A percentile compares a stretch with the other conserved stretches of the same genome.
Evolutionary conservation across 2,329 filamentous ascomycete genomes (phyloP).

Genomic region (Sclerotinia subarctica): DNA sequence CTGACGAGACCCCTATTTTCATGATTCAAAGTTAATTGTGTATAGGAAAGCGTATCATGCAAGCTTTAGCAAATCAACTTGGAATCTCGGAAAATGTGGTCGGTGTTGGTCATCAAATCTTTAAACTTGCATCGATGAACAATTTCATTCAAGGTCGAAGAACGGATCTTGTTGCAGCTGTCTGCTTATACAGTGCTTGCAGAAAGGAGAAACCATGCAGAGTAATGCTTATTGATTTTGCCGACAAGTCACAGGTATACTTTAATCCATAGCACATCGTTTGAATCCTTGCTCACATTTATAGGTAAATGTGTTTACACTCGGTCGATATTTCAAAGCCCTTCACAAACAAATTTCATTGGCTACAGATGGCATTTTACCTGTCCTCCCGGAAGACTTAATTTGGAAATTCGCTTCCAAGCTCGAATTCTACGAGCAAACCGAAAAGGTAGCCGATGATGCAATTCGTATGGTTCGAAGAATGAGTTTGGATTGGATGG

Average conservation of each 20-base stretch:
- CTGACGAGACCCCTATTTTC: background rate
- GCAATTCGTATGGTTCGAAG: slow-evolving; percentile 83
- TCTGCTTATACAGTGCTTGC: slow-evolving; percentile 86
- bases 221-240: slow-evolving; percentile 92
- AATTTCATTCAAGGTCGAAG: slow-evolving; percentile 86
- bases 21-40: background rate
- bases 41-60: slow-evolving; percentile 50
- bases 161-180: slow-evolving; percentile 80
- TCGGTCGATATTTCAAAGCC: slow-evolving; percentile 86
- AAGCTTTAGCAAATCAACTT: slow-evolving; percentile 59
- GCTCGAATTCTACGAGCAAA: slow-evolving; percentile 82
- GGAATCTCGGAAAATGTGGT: slow-evolving; percentile 59
- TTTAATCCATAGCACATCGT: slow-evolving; percentile 3
- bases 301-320: slow-evolving; percentile 82
- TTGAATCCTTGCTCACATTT: background rate
- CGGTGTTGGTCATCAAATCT: slow-evolving; percentile 67
- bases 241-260: slow-evolving; percentile 66
- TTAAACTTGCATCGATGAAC: slow-evolving; percentile 69
- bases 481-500: slow-evolving; percentile 98
- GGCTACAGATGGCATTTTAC: slow-evolving; percentile 61
- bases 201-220: slow-evolving; percentile 75
- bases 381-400: slow-evolving; percentile 82
- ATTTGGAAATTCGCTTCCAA: slow-evolving; percentile 89
- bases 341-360: slow-evolving; percentile 70
- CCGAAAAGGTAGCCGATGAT: slow-evolving; percentile 81